Evolutionary conservation across 2,329 filamentous ascomycete species (phyloP).

Genomic region (Fusarium stilboides): DNA sequence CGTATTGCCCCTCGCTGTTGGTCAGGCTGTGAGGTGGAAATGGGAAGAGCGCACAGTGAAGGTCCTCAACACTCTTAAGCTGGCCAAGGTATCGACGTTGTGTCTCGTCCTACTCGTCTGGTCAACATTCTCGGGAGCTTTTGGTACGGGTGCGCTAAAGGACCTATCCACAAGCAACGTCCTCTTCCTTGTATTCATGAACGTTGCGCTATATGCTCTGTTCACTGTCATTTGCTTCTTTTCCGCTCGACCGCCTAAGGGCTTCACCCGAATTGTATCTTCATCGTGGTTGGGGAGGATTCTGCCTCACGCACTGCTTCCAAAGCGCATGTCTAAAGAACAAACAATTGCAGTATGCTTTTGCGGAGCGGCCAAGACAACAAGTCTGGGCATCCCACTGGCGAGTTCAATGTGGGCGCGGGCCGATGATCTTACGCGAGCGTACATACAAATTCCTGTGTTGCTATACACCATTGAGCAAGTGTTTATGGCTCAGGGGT

Average conservation of each 20-base stretch:
- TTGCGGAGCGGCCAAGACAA: conserved; percentile 81
- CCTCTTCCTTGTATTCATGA: conserved; percentile 77
- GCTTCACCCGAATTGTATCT: conserved; percentile 38
- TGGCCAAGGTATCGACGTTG: conserved; percentile 65
- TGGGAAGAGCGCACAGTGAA: conserved; percentile 67
- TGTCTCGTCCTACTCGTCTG: conserved; percentile 66
- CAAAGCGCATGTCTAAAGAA: conserved; percentile 68
- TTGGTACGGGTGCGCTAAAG: conserved; percentile 74
- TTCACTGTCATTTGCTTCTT: conserved; percentile 75
- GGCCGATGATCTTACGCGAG: conserved; percentile 67
- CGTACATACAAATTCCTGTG: conserved; percentile 75
- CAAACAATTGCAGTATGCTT: conserved; percentile 81
- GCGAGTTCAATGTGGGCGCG: conserved; percentile 77
- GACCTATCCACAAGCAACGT: conserved; percentile 72
- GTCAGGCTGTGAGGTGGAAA: conserved; percentile 70
- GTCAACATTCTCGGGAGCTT: conserved; percentile 78
- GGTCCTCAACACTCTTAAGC: conserved; percentile 67
- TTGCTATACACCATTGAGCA: conserved; percentile 74
- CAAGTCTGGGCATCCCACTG: conserved; percentile 78
- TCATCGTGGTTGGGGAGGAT: conserved; percentile 53
- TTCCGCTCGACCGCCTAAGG: conserved; percentile 60
- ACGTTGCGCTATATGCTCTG: conserved; percentile 73
- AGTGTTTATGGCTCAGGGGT: conserved; percentile 62
- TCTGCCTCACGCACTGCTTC: conserved; percentile 59
- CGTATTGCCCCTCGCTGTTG: conserved; percentile 73